Conservation (phyloP, 352 stramenopile genomes). For the Globisporangium splendens region DNA sequence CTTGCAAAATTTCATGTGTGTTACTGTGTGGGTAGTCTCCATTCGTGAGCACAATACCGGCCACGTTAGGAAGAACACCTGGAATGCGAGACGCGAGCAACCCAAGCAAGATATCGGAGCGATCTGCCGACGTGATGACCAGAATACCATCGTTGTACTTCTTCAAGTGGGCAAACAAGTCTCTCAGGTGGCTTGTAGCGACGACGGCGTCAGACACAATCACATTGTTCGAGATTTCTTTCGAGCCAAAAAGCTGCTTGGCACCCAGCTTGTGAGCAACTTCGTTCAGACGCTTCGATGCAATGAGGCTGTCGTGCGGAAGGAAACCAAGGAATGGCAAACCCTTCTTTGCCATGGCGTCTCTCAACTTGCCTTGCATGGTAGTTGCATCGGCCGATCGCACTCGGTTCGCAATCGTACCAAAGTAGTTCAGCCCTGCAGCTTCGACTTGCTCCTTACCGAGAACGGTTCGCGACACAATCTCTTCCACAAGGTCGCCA, state of each 20-base stretch:
- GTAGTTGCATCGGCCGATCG: constrained; percentile 28
- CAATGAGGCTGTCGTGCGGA: constrained; percentile 62
- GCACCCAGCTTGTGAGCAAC: constrained; percentile 61
- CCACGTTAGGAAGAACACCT: constrained; percentile 60
- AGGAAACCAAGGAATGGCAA: constrained; percentile 67
- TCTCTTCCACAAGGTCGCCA: constrained; percentile 39
- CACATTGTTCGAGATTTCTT: constrained; percentile 63
- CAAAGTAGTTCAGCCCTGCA: constrained; percentile 61
- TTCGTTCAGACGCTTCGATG: constrained; percentile 76
- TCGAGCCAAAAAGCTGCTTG: constrained; percentile 58
- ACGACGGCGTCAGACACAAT: constrained; percentile 65
- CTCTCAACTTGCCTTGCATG: constrained; percentile 29
- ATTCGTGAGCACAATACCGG: constrained; percentile 74
- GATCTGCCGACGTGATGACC: constrained; percentile 75
- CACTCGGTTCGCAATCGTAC: constrained; percentile 75
- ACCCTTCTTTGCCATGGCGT: constrained; percentile 31
- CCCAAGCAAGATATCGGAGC: constrained; percentile 68
- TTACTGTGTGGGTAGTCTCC: constrained; percentile 74
- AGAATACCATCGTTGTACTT: constrained; percentile 74
- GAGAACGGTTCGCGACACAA: constrained; percentile 49
- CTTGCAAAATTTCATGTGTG: constrained; percentile 65
- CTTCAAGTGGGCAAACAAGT: constrained; percentile 73
- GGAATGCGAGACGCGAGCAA: constrained; percentile 65
- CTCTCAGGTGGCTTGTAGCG: constrained; percentile 64
- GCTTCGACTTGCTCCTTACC: constrained; percentile 59